These are phyloP conservation scores for Tuber melanosporum DNA, from an alignment of 495 filamentous ascomycete genomes.

Conservation along the genomic window DNA sequence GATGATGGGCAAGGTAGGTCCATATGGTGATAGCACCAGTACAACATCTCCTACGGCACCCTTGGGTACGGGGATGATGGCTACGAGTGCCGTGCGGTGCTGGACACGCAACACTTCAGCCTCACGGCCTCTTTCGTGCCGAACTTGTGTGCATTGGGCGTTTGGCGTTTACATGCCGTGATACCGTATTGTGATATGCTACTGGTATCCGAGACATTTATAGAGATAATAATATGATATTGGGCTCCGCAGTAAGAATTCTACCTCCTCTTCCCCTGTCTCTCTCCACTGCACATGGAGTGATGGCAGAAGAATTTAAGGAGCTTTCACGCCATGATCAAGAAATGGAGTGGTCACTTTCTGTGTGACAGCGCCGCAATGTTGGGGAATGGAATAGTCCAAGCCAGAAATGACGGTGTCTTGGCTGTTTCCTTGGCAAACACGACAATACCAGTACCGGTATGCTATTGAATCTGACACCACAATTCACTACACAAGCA, in stretches of 20 bases:
- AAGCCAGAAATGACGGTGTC: not conserved
- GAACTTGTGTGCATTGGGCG: not conserved
- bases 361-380: not conserved
- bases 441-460: not conserved
- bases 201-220: not conserved
- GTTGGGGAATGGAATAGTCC: not conserved
- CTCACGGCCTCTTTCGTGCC: conserved; percentile 1
- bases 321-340: not conserved
- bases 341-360: not conserved
- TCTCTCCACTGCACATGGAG: not conserved
- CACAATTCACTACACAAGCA: not conserved
- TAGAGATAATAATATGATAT: not conserved
- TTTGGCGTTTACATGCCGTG: not conserved
- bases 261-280: not conserved
- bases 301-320: not conserved
- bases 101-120: not conserved
- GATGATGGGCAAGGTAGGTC: not conserved
- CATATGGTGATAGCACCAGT: not conserved
- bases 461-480: not conserved
- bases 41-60: not conserved
- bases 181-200: not conserved
- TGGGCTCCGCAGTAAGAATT: not conserved
- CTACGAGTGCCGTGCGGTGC: not conserved
- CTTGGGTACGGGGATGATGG: not conserved
- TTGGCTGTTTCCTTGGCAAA: not conserved